A percentile compares a stretch with the other conserved stretches of the same genome.
phyloP scores from a whole-genome alignment of 1,139 yeast genomes.

The Candida freyschussii region DNA sequence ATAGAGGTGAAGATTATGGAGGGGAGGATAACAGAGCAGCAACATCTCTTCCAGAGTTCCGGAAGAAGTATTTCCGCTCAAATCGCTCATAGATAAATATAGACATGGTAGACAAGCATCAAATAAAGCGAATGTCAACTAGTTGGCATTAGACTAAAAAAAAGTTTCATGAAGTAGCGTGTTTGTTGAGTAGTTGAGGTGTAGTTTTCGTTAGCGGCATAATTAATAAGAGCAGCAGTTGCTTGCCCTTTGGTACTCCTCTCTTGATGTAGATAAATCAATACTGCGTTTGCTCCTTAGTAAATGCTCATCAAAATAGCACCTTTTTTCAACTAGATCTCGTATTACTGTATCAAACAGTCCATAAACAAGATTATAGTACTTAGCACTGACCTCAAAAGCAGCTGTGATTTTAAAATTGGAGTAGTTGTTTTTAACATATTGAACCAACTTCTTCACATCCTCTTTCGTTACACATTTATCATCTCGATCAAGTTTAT shows the following conservation, averaged over 20 bases:
- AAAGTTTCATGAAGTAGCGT: no score
- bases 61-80: slow-evolving; percentile 68
- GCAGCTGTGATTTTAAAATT: slow-evolving; percentile 27
- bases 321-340: slow-evolving; percentile 25
- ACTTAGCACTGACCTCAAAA: slow-evolving; percentile 32
- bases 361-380: slow-evolving; percentile 23
- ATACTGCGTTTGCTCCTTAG: slow-evolving; percentile 24
- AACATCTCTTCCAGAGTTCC: slow-evolving; percentile 45
- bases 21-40: slow-evolving; percentile 40
- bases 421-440: slow-evolving; percentile 19
- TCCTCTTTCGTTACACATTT: slow-evolving; percentile 27
- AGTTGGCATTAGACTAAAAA: background rate
- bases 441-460: slow-evolving; percentile 21
- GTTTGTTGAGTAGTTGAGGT: slow-evolving; percentile 1
- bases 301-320: slow-evolving; percentile 24
- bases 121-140: background rate
- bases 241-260: slow-evolving; percentile 14
- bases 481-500: slow-evolving; percentile 33
- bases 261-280: slow-evolving; percentile 24
- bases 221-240: slow-evolving; percentile 24
- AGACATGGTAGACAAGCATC: background rate
- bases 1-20: slow-evolving; percentile 51
- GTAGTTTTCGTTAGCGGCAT: slow-evolving; percentile 4
- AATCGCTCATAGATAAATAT: slow-evolving; percentile 3
- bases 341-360: slow-evolving; percentile 23